Conservation (phyloP, 257 asterid species). For the Scutellaria baicalensis region DNA sequence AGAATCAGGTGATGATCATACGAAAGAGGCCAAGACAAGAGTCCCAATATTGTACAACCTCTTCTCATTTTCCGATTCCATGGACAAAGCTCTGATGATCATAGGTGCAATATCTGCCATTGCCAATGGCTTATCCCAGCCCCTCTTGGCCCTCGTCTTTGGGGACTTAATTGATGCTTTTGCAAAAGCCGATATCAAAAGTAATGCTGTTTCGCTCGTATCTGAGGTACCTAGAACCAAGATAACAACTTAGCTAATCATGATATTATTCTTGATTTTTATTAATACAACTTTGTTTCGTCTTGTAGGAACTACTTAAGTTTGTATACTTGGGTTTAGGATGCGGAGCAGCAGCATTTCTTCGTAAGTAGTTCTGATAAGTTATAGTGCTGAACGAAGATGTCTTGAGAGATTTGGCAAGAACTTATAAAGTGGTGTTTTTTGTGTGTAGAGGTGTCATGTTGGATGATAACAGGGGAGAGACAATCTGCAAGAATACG, state of each 20-base stretch:
- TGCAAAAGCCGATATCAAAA: conserved; percentile 13
- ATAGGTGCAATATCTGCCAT: conserved; percentile 40
- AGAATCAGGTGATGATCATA: neutral
- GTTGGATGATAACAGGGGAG: conserved; percentile 62
- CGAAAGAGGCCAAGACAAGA: neutral
- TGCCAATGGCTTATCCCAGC: conserved; percentile 29
- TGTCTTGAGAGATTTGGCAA: neutral
- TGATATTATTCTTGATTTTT: no score
- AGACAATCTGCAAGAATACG: conserved; percentile 51
- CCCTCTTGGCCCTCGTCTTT: conserved; percentile 28
- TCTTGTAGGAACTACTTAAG: conserved; percentile 29
- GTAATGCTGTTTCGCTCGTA: conserved; percentile 7
- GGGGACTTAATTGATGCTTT: conserved; percentile 35
- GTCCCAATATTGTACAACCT: conserved; percentile 31
- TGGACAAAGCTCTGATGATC: conserved; percentile 32
- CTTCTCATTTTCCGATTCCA: conserved; percentile 36
- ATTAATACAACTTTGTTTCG: neutral
- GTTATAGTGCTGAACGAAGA: neutral
- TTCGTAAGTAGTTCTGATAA: conserved; percentile 39
- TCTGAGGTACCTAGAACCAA: conserved; percentile 24
- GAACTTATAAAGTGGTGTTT: neutral
- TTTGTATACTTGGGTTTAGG: conserved; percentile 42
- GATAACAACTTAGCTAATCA: no score
- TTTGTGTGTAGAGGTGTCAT: conserved; percentile 33
- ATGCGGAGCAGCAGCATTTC: conserved; percentile 43